Evolutionary conservation across 148 eudicot species (phyloP).

Genomic region (Silene uniflora): DNA sequence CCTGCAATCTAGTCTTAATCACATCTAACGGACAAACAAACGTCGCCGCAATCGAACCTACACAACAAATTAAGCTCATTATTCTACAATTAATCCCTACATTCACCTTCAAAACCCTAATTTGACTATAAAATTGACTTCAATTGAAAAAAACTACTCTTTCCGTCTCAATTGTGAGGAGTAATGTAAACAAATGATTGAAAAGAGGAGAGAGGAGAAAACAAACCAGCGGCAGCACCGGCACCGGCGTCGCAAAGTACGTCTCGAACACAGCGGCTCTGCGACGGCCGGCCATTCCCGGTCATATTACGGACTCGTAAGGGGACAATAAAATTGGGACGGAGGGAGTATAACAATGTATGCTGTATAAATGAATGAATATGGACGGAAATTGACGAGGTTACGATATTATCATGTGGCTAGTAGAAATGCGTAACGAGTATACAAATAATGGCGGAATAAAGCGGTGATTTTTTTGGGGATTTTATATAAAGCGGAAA

Average conservation of each 20-base stretch:
- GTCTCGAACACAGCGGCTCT: slow-evolving; percentile 38
- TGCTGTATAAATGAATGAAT: not conserved
- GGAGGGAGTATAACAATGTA: too few relatives aligned
- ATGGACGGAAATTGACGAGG: not conserved
- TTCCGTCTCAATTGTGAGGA: too few relatives aligned
- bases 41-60: slow-evolving; percentile 92
- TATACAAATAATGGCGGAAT: not conserved
- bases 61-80: not conserved
- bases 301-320: slow-evolving; percentile 26
- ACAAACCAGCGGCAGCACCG: slow-evolving; percentile 73
- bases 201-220: not conserved
- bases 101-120: slow-evolving; percentile 11
- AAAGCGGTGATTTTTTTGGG: not conserved
- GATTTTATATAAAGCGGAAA: too few relatives aligned
- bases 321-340: not conserved
- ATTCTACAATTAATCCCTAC: not conserved
- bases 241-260: slow-evolving; percentile 57
- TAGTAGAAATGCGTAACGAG: not conserved
- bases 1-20: slow-evolving; percentile 87
- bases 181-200: too few relatives aligned
- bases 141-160: not conserved
- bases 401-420: not conserved
- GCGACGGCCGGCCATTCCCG: slow-evolving; percentile 30
- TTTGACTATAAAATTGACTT: not conserved
- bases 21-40: slow-evolving; percentile 87